Base-by-base conservation (phyloP, 768 basidiomycete species). In the Boletus reticulatus region DNA sequence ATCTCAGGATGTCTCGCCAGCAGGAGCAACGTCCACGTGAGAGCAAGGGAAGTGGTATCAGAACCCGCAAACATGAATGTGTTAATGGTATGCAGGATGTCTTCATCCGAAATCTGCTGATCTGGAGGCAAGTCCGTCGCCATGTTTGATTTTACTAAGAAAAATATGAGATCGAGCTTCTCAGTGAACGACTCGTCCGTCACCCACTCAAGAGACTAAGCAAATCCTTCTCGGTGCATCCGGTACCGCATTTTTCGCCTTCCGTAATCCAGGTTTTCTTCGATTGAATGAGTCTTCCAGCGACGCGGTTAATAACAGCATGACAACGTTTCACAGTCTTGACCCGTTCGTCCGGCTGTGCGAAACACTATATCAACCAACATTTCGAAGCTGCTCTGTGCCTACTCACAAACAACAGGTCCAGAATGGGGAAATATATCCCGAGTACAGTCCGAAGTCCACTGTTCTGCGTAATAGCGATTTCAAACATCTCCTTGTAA, bases 11-110 rank as follows among this genome's bases (percentile, higher is more conserved):
- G 72, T 61, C 81, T 78, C 0, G 92, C 84, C 38, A 97, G 80
- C 16, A 89, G 74, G 54, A 85, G 75, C n/a, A 96, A 70, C 2
- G 86, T 85, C 94, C 94, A 97, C 0, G 90, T 90, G 43, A 96
- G 72, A 6, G 87, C 81, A 29, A 94, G 82, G 3, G 89, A 89
- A 12, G 88, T 88, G 1, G 92, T 92, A 64, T 95, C 92, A 13
- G 93, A 91, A 5, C 94, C 94, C 20, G 89, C 92, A 67, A 94
- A 92, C 79, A 94, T 84, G 69, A 95, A 89, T 0, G 92, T 94
- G 62, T 89, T 92, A 70, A 95, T 85, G 56, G 85, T 93, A 64
- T 91, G 77, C 12, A 94, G 77, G 48, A 95, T 86, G 63, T 96
- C 94, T 31, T 88, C 84, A 65, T 97, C 94, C 0, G 92, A 88